Evolutionary conservation across 192 early-diverging fungal genomes (phyloP).

Genomic region (Polychytrium aggregatum): DNA sequence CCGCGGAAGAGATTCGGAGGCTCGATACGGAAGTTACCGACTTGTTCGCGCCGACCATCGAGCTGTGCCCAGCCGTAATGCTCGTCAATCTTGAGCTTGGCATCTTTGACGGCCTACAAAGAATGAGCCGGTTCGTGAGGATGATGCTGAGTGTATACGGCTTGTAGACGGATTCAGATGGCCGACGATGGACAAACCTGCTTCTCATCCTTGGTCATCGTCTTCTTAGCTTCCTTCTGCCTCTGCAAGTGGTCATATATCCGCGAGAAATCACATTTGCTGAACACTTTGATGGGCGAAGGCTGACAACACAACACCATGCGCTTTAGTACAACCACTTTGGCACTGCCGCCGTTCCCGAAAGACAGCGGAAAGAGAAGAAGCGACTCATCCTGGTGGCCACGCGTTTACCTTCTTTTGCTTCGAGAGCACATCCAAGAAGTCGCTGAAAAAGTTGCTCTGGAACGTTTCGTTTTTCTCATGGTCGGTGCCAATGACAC

Average conservation of each 20-base stretch:
- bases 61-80: conserved; percentile 63
- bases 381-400: not conserved
- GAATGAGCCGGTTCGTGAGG: too few species aligned
- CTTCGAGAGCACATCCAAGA: conserved; percentile 50
- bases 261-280: conserved; percentile 80
- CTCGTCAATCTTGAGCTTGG: conserved; percentile 55
- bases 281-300: conserved; percentile 61
- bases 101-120: conserved; percentile 46
- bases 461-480: conserved; percentile 74
- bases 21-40: conserved; percentile 95
- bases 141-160: not conserved
- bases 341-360: too few species aligned
- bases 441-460: conserved; percentile 91
- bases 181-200: conserved; percentile 22
- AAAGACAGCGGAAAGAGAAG: not conserved
- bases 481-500: conserved; percentile 70
- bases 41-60: conserved; percentile 89
- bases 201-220: conserved; percentile 86
- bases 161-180: not conserved
- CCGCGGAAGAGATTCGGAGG: conserved; percentile 94
- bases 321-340: too few species aligned
- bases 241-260: conserved; percentile 69
- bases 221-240: conserved; percentile 70
- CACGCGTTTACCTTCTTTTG: conserved; percentile 37
- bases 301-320: too few species aligned